Evolutionary conservation across 495 filamentous ascomycete genomes (phyloP), one percentile per base, ranked within the genome.

Genomic region (Daldinia childiae): DNA sequence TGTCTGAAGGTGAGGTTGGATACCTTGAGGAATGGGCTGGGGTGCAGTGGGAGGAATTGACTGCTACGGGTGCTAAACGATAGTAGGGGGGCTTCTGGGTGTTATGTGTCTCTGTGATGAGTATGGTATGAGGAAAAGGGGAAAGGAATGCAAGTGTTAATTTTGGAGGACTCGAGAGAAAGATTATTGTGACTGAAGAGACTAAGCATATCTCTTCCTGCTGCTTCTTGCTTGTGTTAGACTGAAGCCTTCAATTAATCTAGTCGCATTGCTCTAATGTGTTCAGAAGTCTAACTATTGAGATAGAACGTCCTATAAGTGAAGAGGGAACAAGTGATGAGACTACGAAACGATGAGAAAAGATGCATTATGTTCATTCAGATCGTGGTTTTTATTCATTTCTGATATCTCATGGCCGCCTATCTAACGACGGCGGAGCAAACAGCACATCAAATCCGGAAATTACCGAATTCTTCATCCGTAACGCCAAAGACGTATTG

Each of bases 21-120:
- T 98, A 93, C 82, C 71, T 93, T 43, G 96, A 98, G 82, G 95
- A 99, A 81, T 98, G 96, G 95, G 90, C 87, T 19, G 95, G 95
- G 7, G 95, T 98, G 76, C 95, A 98, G 82, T 99, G 95, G 95
- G 95, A 98, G 83, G 93, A 97, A 79, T 75, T 83, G 71, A 81
- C 66, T 11, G 58, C 64, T 52, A 51, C 58, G 0, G 54, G 64
- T 17, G 66, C 58, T 11, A 48, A 54, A 32, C 61, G 70, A 52
- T 68, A 57, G 39, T 56, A 58, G 4, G 29, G 30, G n/a, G 1
- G n/a, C 5, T 38, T 1, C 11, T 38, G 9, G 9, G 17, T 26
- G 34, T 1, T 21, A 9, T 9, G n/a, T 43, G 41, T 45, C 2
- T 45, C 1, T 17, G 32, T 34, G 12, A 2, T 11, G 9, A 45